Evolutionary conservation across 345 rosid genomes (phyloP).

Genomic region (Boechera divaricarpa): DNA sequence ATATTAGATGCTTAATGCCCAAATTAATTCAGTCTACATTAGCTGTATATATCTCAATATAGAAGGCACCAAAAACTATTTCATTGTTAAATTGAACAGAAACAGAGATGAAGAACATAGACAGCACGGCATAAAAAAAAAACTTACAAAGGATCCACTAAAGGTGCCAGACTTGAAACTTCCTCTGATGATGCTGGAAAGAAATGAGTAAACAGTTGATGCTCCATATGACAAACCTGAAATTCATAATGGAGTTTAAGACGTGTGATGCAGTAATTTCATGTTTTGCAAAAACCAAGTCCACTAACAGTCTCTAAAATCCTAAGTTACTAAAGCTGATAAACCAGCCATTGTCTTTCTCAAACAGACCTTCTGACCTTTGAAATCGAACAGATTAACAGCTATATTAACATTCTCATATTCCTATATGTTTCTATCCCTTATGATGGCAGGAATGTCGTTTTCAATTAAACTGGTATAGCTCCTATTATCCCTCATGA

Average conservation of each 20-base stretch:
- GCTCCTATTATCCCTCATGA: constrained; percentile 24
- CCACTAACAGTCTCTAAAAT: constrained; percentile 15
- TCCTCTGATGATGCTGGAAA: constrained; percentile 93
- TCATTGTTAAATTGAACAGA: constrained; percentile 15
- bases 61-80: constrained; percentile 22
- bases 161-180: constrained; percentile 86
- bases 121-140: not conserved
- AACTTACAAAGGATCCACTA: constrained; percentile 93
- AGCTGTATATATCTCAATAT: constrained; percentile 23
- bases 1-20: constrained; percentile 14
- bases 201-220: constrained; percentile 93
- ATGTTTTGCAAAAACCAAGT: constrained; percentile 4
- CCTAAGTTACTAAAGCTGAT: constrained; percentile 27
- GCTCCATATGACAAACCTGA: constrained; percentile 98
- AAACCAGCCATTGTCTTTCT: constrained; percentile 12
- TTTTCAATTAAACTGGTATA: constrained; percentile 28
- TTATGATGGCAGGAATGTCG: constrained; percentile 1
- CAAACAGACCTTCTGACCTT: constrained; percentile 21
- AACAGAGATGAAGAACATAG: constrained; percentile 27
- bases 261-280: constrained; percentile 15
- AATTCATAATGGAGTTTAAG: constrained; percentile 31
- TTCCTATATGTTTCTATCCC: constrained; percentile 13
- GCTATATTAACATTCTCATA: not conserved
- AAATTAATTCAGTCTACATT: not conserved
- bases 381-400: constrained; percentile 19